A percentile compares a stretch with the other conserved stretches of the same genome.
Evolutionary conservation across 176 grass and related monocot species (phyloP).

Genomic region (Alopecurus myosuroides): DNA sequence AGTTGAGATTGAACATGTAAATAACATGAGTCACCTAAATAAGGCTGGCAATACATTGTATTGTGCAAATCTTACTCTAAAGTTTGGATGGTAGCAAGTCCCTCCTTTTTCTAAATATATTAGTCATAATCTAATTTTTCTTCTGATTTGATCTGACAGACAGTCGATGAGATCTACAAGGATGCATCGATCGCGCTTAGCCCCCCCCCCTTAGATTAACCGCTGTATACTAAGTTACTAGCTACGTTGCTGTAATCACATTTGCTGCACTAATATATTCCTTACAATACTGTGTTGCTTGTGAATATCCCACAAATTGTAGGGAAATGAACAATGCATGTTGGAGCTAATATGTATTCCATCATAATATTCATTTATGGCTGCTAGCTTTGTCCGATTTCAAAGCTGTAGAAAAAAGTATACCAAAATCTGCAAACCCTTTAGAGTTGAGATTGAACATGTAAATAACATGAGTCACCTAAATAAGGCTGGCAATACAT

Average conservation of each 20-base stretch:
- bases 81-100: background rate
- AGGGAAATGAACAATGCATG: background rate
- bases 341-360: constrained; percentile 8
- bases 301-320: constrained; percentile 11
- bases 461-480: background rate
- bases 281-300: background rate
- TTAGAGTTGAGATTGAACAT: background rate
- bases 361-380: constrained; percentile 4
- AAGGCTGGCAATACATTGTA: background rate
- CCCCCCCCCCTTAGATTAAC: too few species aligned
- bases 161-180: constrained; percentile 98
- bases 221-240: background rate
- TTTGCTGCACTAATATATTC: constrained; percentile 16
- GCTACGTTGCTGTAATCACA: constrained; percentile 5
- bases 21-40: background rate
- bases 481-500: background rate
- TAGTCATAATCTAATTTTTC: constrained; percentile 12
- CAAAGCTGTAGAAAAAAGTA: background rate
- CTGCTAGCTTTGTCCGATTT: constrained; percentile 11
- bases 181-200: constrained; percentile 85
- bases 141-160: constrained; percentile 50
- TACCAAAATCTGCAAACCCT: background rate
- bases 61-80: background rate
- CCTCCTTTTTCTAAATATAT: background rate
- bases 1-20: background rate